These are phyloP conservation scores for Pistacia atlantica DNA, from an alignment of 345 rosid species.

Conservation along the genomic window DNA sequence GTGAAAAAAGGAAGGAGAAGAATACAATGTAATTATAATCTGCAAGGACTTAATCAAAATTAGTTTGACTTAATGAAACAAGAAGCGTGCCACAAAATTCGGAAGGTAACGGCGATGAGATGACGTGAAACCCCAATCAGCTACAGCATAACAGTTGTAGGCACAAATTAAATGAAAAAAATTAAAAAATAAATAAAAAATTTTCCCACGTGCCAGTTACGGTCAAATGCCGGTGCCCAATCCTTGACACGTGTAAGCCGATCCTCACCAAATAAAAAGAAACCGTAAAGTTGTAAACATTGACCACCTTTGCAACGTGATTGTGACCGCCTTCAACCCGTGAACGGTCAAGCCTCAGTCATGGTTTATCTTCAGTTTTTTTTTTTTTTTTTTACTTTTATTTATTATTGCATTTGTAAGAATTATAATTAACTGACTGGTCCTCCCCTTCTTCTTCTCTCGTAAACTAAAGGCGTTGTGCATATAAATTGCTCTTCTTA, in stretches of 20 bases:
- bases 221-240: conserved; percentile 49
- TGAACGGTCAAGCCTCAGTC: conserved; percentile 7
- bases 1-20: no score
- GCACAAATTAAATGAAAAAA: not conserved
- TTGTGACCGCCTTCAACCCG: not conserved
- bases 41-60: no score
- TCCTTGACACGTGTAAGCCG: conserved; percentile 23
- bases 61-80: conserved; percentile 7
- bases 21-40: no score
- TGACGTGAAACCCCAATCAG: conserved; percentile 19
- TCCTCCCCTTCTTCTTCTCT: no score
- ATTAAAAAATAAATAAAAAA: not conserved
- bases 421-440: not conserved
- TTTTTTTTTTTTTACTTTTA: not conserved
- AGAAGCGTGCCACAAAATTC: conserved; percentile 19
- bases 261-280: not conserved
- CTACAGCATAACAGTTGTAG: not conserved
- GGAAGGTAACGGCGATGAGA: conserved; percentile 13
- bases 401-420: not conserved
- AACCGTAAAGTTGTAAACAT: conserved; percentile 37
- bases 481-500: no score
- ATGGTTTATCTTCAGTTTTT: no score
- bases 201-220: conserved; percentile 27
- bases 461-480: no score
- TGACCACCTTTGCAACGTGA: conserved; percentile 19